phyloP scores from a whole-genome alignment of 1,284 basidiomycete species.

The Heliocybe sulcata region DNA sequence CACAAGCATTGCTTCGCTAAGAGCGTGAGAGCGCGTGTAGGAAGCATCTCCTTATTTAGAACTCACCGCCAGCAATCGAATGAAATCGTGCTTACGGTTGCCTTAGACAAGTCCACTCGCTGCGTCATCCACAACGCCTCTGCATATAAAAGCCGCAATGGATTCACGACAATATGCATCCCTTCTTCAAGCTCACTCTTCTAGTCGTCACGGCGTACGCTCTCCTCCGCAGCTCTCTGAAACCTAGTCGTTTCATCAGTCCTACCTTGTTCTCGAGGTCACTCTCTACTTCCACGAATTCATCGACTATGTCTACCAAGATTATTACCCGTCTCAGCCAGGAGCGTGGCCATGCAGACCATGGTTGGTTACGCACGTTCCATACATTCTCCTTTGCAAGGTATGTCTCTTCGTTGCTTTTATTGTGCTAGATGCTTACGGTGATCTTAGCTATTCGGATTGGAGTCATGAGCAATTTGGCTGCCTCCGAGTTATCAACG shows the following conservation, averaged over 20 bases:
- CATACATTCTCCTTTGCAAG: constrained; percentile 81
- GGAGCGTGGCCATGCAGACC: constrained; percentile 75
- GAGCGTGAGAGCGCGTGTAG: background rate
- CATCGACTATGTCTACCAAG: constrained; percentile 21
- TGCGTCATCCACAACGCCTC: background rate
- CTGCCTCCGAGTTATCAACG: constrained; percentile 76
- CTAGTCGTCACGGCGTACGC: background rate
- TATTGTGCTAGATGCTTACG: background rate
- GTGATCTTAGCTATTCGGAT: constrained; percentile 52
- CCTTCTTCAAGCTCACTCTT: background rate
- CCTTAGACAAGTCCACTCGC: background rate
- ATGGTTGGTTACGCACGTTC: constrained; percentile 89
- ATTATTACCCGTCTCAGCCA: constrained; percentile 52
- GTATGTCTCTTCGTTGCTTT: constrained; percentile 30
- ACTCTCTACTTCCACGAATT: background rate
- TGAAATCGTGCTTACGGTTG: background rate
- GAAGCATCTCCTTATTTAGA: background rate
- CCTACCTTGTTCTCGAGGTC: background rate
- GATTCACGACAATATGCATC: background rate
- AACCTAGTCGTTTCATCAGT: background rate
- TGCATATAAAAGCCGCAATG: background rate
- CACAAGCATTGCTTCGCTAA: background rate
- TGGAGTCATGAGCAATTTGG: constrained; percentile 49
- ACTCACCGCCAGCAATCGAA: background rate
- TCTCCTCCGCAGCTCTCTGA: background rate